Percentiles rank a stretch among this genome's conserved stretches.
Conservation (phyloP, 169 alveolate species). For the Hepatocystis sp. region DNA sequence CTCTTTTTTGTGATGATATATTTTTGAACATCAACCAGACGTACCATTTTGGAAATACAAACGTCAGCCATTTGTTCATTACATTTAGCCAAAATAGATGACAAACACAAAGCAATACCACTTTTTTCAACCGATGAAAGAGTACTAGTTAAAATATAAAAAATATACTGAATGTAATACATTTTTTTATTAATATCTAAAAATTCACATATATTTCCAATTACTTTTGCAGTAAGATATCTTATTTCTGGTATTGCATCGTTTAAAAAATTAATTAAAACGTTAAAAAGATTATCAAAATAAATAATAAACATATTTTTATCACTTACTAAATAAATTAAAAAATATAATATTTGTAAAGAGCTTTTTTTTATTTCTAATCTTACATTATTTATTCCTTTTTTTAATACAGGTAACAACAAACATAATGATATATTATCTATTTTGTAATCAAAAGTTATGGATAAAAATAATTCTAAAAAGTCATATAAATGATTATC, state of each 20-base stretch:
- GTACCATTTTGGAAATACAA: slow-evolving; percentile 41
- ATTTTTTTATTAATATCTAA: slow-evolving; percentile 48
- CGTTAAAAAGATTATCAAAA: slow-evolving; percentile 34
- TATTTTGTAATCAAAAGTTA: slow-evolving; percentile 57
- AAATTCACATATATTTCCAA: slow-evolving; percentile 51
- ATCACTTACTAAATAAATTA: slow-evolving; percentile 46
- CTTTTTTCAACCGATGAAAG: slow-evolving; percentile 65
- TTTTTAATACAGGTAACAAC: slow-evolving; percentile 50
- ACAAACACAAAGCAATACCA: slow-evolving; percentile 50
- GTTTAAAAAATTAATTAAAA: slow-evolving; percentile 15
- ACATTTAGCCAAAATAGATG: slow-evolving; percentile 60
- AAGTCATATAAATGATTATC: slow-evolving; percentile 60
- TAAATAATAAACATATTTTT: slow-evolving; percentile 42
- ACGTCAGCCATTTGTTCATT: slow-evolving; percentile 37
- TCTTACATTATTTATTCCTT: slow-evolving; percentile 67
- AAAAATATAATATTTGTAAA: slow-evolving; percentile 61
- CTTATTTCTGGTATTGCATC: slow-evolving; percentile 73
- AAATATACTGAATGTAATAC: slow-evolving; percentile 56
- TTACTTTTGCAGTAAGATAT: slow-evolving; percentile 44
- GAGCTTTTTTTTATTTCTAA: slow-evolving; percentile 64
- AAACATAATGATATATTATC: slow-evolving; percentile 59
- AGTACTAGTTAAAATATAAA: slow-evolving; percentile 37
- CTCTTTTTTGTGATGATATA: slow-evolving; percentile 20
- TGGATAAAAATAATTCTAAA: slow-evolving; percentile 56
- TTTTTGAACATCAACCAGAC: slow-evolving; percentile 60